Conservation (phyloP, 2,329 filamentous ascomycete species). For the Emmonsiellopsis sp. region DNA sequence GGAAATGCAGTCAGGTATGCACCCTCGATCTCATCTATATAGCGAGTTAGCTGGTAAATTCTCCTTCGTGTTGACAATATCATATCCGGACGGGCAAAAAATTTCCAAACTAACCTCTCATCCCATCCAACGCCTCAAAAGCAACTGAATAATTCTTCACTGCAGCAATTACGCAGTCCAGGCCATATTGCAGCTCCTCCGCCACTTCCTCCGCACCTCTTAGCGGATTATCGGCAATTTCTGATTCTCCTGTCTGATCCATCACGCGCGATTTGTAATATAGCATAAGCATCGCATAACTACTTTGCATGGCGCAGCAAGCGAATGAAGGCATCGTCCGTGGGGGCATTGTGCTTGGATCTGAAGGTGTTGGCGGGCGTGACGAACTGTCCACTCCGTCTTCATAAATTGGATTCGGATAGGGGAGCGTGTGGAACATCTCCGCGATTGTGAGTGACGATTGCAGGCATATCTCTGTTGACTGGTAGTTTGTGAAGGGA, state of each 20-base stretch:
- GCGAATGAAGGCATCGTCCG: conserved; percentile 40
- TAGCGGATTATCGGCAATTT: conserved; percentile 13
- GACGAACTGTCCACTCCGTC: conserved; percentile 4
- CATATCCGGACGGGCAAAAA: neutral
- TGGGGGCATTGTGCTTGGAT: conserved; percentile 18
- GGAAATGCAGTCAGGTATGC: conserved; percentile 35
- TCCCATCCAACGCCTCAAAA: conserved; percentile 36
- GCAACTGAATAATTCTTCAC: conserved; percentile 33
- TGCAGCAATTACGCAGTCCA: conserved; percentile 29
- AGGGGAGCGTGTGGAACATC: conserved; percentile 32
- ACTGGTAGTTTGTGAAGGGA: conserved; percentile 34
- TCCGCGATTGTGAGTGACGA: conserved; percentile 33
- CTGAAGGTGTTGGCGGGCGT: neutral
- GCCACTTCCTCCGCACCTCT: conserved; percentile 20
- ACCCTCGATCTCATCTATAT: conserved; percentile 33
- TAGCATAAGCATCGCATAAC: conserved; percentile 39
- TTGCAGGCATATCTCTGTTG: conserved; percentile 32
- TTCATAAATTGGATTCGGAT: conserved; percentile 23
- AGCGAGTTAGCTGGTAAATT: neutral
- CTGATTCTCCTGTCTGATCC: conserved; percentile 20
- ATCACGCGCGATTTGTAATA: conserved; percentile 34
- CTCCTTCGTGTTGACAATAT: neutral
- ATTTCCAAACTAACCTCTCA: conserved; percentile 28
- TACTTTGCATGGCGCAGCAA: conserved; percentile 40
- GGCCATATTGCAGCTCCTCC: conserved; percentile 28